Conservation (phyloP, 169 alveolate genomes). For the Neospora caninum region DNA sequence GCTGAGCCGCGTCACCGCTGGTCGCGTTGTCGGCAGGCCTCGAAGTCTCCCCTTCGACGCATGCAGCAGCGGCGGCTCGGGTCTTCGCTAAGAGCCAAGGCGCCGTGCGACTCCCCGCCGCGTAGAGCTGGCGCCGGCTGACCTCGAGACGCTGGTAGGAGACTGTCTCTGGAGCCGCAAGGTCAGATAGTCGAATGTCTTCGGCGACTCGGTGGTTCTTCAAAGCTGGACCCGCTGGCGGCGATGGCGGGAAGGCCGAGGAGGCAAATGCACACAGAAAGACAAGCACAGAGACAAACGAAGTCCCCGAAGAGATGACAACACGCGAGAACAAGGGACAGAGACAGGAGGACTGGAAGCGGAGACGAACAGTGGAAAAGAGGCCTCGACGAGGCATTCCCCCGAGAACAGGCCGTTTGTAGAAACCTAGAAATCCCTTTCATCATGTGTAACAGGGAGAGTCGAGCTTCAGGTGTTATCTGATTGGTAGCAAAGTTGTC, state of each 20-base stretch:
- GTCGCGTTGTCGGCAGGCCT: too few species aligned
- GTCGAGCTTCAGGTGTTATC: too few species aligned
- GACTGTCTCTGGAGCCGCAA: slow-evolving; percentile 1
- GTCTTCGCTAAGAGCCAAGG: background rate
- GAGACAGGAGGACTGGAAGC: too few species aligned
- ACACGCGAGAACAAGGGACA: too few species aligned
- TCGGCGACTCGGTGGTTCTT: background rate
- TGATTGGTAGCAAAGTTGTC: too few species aligned
- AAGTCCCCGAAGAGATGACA: too few species aligned
- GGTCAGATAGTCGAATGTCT: background rate
- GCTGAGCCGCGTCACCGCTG: background rate
- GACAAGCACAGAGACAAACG: background rate
- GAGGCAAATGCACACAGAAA: background rate
- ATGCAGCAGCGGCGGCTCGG: background rate
- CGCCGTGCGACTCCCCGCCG: slow-evolving; percentile 46
- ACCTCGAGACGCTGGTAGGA: slow-evolving; percentile 28
- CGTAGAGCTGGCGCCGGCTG: slow-evolving; percentile 46
- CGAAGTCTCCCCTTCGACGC: background rate
- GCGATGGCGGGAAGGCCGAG: background rate
- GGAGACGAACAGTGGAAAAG: too few species aligned
- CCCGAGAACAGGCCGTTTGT: too few species aligned
- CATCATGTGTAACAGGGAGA: too few species aligned
- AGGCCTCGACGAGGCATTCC: too few species aligned
- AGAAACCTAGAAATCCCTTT: too few species aligned
- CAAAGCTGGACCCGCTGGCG: background rate